Evolutionary conservation across 1,284 basidiomycete genomes (phyloP).

Genomic region (Gymnopus androsaceus): DNA sequence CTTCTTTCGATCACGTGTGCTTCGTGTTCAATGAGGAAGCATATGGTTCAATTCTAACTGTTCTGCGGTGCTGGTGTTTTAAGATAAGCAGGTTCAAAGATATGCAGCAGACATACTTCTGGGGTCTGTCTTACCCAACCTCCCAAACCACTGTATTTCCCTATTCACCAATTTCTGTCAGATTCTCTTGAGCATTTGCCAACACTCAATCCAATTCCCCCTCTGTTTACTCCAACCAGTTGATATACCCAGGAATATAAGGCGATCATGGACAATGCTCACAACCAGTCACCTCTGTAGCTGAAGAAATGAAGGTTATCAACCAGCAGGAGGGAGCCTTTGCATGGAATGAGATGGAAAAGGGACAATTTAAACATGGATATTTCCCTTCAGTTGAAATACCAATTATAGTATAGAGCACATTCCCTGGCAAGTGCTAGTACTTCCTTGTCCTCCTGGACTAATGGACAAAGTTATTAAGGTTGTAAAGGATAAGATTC

Average conservation of each 20-base stretch:
- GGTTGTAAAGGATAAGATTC: slow-evolving; percentile 27
- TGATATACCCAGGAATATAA: not conserved
- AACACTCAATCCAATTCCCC: not conserved
- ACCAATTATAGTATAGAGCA: slow-evolving; percentile 16
- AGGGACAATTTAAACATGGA: slow-evolving; percentile 10
- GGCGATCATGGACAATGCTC: not conserved
- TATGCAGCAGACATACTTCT: too few species aligned
- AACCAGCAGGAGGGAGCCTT: slow-evolving; percentile 9
- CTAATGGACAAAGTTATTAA: slow-evolving; percentile 15
- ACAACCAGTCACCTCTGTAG: not conserved
- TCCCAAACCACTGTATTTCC: not conserved
- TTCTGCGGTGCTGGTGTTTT: too few species aligned
- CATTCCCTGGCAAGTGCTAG: slow-evolving; percentile 16
- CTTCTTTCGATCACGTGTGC: too few species aligned
- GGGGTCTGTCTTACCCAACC: too few species aligned
- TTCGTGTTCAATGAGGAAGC: too few species aligned
- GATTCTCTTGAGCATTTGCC: not conserved
- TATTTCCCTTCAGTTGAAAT: slow-evolving; percentile 19
- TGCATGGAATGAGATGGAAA: slow-evolving; percentile 15
- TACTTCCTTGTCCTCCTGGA: slow-evolving; percentile 19
- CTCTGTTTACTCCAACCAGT: not conserved
- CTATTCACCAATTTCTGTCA: not conserved
- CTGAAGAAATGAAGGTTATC: not conserved
- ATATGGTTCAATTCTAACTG: too few species aligned
- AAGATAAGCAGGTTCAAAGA: too few species aligned